Percentiles rank a stretch among this genome's conserved stretches.
Conservation (phyloP, 129 eudicot genomes). For the Artemisia argyi region DNA sequence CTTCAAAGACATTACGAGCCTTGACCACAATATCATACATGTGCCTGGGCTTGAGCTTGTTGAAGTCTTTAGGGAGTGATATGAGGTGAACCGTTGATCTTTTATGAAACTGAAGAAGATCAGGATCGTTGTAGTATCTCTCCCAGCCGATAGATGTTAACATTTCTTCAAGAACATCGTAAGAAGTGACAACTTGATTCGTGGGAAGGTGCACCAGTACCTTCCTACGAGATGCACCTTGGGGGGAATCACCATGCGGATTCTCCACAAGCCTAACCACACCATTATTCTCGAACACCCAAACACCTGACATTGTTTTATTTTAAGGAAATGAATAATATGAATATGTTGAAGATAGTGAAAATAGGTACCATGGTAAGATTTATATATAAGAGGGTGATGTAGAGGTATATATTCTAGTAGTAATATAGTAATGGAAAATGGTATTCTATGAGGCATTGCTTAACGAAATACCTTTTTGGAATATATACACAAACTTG, state of each 20-base stretch:
- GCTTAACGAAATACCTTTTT: slow-evolving; percentile 1
- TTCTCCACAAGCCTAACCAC: slow-evolving; percentile 73
- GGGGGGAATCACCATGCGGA: slow-evolving; percentile 45
- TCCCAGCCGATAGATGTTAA: slow-evolving; percentile 70
- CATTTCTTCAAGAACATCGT: slow-evolving; percentile 49
- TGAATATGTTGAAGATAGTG: slow-evolving; percentile 5
- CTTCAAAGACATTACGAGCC: slow-evolving; percentile 78
- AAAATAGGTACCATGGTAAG: slow-evolving; percentile 14
- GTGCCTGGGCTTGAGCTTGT: slow-evolving; percentile 52
- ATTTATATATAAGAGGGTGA: slow-evolving; percentile 18
- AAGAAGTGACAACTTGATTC: slow-evolving; percentile 39
- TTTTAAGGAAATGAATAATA: neutral
- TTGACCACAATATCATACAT: slow-evolving; percentile 88
- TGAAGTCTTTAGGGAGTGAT: slow-evolving; percentile 70
- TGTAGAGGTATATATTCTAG: slow-evolving; percentile 27
- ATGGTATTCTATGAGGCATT: neutral
- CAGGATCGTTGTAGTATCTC: slow-evolving; percentile 66
- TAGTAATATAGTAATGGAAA: slow-evolving; percentile 19
- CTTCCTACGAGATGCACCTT: slow-evolving; percentile 41
- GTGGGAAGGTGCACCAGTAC: slow-evolving; percentile 59
- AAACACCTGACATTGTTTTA: slow-evolving; percentile 76
- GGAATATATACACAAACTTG: neutral
- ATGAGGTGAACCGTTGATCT: slow-evolving; percentile 72
- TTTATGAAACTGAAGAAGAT: slow-evolving; percentile 77
- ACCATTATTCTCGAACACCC: slow-evolving; percentile 85